Evolutionary conservation across 2,329 filamentous ascomycete species (phyloP), one percentile per base, ranked within the genome.

Genomic region (Thelonectria blattea): DNA sequence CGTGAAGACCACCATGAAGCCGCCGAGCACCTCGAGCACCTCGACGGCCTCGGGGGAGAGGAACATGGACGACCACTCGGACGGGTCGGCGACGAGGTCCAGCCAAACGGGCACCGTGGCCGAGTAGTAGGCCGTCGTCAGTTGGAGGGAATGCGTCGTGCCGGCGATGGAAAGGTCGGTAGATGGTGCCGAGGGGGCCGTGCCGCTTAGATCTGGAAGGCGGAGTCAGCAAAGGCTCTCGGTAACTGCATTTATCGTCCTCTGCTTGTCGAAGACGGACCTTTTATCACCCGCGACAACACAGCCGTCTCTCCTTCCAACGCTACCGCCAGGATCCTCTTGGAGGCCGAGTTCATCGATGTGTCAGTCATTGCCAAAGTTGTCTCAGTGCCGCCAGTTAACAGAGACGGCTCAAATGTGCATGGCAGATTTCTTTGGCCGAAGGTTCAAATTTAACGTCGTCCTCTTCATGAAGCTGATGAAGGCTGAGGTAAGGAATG

Each of bases 101-200:
- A 90, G 79, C 88, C 88, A 91, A 65, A 90, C 79, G 45, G 88
- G 86, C 3, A 90, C 78, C 0, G 78, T 78, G 54, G 85, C 81
- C 22, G 75, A 80, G 77, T 90, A 90, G 77, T 90, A 90, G 14
- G 78, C 68, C 18, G 86, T 90, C 61, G 80, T 79, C 56, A 90
- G 75, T 9, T 75, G 60, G 32, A 88, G 80, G 45, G 75, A 72
- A 68, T 89, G 87, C 15, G 87, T 86, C 34, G 80, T 82, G 24
- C 88, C 88, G 1, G 88, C 87, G 32, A 88, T 76, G 3, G 79
- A 77, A 2, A 76, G 70, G 8, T 65, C 65, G 72, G 74, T 74
- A 45, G 75, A 68, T 30, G 75, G 75, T 30, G 76, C 52, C 42
- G 67, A 66, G 15, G 69, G 83, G 18, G 72, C 70, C 4, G 75